These are phyloP conservation scores for Vaccinium myrtillus DNA, from an alignment of 148 eudicot genomes.

Conservation along the genomic window DNA sequence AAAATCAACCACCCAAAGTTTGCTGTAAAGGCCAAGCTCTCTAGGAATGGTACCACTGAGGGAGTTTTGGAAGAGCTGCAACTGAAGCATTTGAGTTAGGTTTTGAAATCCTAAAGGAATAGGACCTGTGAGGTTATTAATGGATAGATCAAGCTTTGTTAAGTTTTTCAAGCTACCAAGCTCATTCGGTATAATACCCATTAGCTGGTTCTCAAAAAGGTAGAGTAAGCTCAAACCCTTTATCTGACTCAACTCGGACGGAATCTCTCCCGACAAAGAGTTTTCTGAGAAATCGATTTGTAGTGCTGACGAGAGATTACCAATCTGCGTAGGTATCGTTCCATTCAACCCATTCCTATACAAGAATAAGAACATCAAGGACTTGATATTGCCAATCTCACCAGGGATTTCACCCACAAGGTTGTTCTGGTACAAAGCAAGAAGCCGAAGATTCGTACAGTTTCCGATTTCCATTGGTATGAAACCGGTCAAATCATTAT, in stretches of 20 bases:
- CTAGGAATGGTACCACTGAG: slow-evolving; percentile 73
- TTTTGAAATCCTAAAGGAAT: slow-evolving; percentile 85
- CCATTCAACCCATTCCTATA: slow-evolving; percentile 83
- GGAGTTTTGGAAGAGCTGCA: slow-evolving; percentile 73
- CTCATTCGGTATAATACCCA: slow-evolving; percentile 68
- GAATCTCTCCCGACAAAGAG: slow-evolving; percentile 66
- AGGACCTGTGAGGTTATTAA: slow-evolving; percentile 72
- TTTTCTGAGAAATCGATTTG: slow-evolving; percentile 95
- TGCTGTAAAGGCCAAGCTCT: slow-evolving; percentile 60
- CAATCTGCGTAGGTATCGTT: slow-evolving; percentile 76
- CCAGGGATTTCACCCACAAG: slow-evolving; percentile 74
- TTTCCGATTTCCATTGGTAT: slow-evolving; percentile 80
- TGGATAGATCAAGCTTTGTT: slow-evolving; percentile 79
- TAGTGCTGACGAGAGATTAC: slow-evolving; percentile 65
- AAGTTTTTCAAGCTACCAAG: slow-evolving; percentile 60
- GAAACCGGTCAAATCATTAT: slow-evolving; percentile 61
- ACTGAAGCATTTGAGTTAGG: slow-evolving; percentile 53
- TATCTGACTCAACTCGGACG: slow-evolving; percentile 60
- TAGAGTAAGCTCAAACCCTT: slow-evolving; percentile 55
- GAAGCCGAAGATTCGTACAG: slow-evolving; percentile 64
- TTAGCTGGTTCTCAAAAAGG: slow-evolving; percentile 78
- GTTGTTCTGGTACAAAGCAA: slow-evolving; percentile 84
- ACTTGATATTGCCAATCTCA: slow-evolving; percentile 61
- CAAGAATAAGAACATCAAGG: slow-evolving; percentile 52
- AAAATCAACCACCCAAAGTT: slow-evolving; percentile 88